Evolutionary conservation across 1,284 basidiomycete genomes (phyloP).

Genomic region (Sporisorium scitamineum): DNA sequence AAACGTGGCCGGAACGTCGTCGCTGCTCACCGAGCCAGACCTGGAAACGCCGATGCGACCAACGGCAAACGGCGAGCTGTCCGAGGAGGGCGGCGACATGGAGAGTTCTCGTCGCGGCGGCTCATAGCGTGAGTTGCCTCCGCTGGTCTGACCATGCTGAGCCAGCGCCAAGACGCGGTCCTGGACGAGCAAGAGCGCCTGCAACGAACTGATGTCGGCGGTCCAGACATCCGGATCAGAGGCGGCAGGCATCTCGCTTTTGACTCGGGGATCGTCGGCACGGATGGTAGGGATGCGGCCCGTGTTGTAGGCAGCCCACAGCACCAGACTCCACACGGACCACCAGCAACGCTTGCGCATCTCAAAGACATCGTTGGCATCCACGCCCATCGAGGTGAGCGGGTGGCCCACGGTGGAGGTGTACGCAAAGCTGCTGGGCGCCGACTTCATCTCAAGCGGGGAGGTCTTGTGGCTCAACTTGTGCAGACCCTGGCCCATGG

Average conservation of each 20-base stretch:
- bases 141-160: slow-evolving; percentile 31
- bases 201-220: slow-evolving; percentile 55
- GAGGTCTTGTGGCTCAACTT: slow-evolving; percentile 42
- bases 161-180: slow-evolving; percentile 60
- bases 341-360: slow-evolving; percentile 66
- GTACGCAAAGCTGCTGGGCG: slow-evolving; percentile 46
- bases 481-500: slow-evolving; percentile 64
- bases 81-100: slow-evolving; percentile 27
- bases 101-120: slow-evolving; percentile 23
- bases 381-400: slow-evolving; percentile 40
- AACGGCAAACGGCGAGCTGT: slow-evolving; percentile 31
- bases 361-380: slow-evolving; percentile 52
- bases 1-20: slow-evolving; percentile 38
- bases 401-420: slow-evolving; percentile 29
- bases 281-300: slow-evolving; percentile 61
- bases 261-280: slow-evolving; percentile 64
- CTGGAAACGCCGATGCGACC: slow-evolving; percentile 36
- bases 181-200: slow-evolving; percentile 59
- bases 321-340: slow-evolving; percentile 60
- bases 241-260: slow-evolving; percentile 55
- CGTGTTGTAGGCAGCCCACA: slow-evolving; percentile 64
- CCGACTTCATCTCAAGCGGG: slow-evolving; percentile 27
- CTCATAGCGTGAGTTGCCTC: slow-evolving; percentile 16
- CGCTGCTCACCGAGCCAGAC: slow-evolving; percentile 39
- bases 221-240: slow-evolving; percentile 49